These are phyloP conservation scores for Vigna angularis DNA, from an alignment of 306 rosid genomes.

Conservation along the genomic window DNA sequence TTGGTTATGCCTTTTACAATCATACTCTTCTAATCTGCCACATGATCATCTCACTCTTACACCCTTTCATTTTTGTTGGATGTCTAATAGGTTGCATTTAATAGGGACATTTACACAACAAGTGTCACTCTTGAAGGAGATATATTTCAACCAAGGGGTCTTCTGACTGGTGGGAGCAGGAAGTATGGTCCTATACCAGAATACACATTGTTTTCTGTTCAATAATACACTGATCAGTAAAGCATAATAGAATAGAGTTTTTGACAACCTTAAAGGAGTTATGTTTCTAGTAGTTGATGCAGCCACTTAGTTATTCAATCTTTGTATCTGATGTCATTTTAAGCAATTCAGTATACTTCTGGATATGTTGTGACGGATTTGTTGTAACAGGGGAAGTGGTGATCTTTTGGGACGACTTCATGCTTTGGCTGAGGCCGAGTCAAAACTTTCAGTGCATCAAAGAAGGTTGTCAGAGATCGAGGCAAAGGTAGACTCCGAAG, in stretches of 20 bases:
- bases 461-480: slow-evolving; percentile 71
- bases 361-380: slow-evolving; percentile 37
- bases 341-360: slow-evolving; percentile 38
- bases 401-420: slow-evolving; percentile 85
- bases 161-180: slow-evolving; percentile 97
- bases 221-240: slow-evolving; percentile 20
- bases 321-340: slow-evolving; percentile 34
- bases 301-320: slow-evolving; percentile 27
- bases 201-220: slow-evolving; percentile 33
- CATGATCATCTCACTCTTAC: slow-evolving; percentile 38
- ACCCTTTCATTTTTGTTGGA: slow-evolving; percentile 31
- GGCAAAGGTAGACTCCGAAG: slow-evolving; percentile 64
- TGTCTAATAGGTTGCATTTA: slow-evolving; percentile 81
- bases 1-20: slow-evolving; percentile 14
- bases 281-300: slow-evolving; percentile 36
- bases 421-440: slow-evolving; percentile 78
- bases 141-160: slow-evolving; percentile 96
- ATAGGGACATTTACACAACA: slow-evolving; percentile 67
- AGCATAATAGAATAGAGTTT: slow-evolving; percentile 3
- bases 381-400: slow-evolving; percentile 79
- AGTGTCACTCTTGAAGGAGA: slow-evolving; percentile 99
- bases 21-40: slow-evolving; percentile 7
- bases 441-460: slow-evolving; percentile 70
- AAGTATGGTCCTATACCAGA: slow-evolving; percentile 61
- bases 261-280: slow-evolving; percentile 1